Evolutionary conservation across 768 basidiomycete species (phyloP).

Genomic region (Xerocomus brunneocitrinus): DNA sequence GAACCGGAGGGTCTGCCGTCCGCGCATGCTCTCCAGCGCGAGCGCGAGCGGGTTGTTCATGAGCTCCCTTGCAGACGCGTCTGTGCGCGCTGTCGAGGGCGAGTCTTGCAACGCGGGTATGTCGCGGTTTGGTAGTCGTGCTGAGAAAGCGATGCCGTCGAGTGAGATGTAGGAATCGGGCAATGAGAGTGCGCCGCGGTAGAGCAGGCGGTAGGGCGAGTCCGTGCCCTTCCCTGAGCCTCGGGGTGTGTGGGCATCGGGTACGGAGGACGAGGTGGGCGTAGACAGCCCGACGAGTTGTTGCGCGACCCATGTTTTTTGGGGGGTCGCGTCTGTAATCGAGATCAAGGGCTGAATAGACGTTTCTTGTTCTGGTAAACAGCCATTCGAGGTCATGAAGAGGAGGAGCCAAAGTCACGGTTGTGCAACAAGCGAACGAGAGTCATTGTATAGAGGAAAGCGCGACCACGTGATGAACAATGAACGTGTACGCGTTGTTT

Average conservation of each 20-base stretch:
- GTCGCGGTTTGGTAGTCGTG: conserved; percentile 35
- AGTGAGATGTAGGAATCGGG: conserved; percentile 69
- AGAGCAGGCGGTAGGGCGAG: conserved; percentile 50
- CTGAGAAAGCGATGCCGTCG: conserved; percentile 69
- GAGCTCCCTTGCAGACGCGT: conserved; percentile 33
- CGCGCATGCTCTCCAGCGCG: conserved; percentile 77
- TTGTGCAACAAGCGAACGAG: too few species aligned
- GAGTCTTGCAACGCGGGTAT: conserved; percentile 24
- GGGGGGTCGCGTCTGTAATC: conserved; percentile 21
- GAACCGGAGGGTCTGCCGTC: conserved; percentile 58
- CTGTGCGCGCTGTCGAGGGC: conserved; percentile 25
- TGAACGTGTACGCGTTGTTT: conserved; percentile 16
- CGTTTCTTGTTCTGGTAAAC: too few species aligned
- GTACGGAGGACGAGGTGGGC: neutral
- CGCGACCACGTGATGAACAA: conserved; percentile 7
- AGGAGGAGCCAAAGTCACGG: too few species aligned
- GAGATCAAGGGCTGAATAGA: neutral
- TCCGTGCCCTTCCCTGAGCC: neutral
- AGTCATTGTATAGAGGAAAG: neutral
- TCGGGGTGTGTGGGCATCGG: neutral
- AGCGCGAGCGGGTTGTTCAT: conserved; percentile 67
- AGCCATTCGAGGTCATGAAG: neutral
- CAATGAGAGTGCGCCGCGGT: conserved; percentile 68
- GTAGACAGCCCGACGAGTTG: too few species aligned
- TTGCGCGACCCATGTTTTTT: conserved; percentile 2